Evolutionary conservation across 306 rosid genomes (phyloP), one percentile per base, ranked within the genome.

Genomic region (Castanea crenata): DNA sequence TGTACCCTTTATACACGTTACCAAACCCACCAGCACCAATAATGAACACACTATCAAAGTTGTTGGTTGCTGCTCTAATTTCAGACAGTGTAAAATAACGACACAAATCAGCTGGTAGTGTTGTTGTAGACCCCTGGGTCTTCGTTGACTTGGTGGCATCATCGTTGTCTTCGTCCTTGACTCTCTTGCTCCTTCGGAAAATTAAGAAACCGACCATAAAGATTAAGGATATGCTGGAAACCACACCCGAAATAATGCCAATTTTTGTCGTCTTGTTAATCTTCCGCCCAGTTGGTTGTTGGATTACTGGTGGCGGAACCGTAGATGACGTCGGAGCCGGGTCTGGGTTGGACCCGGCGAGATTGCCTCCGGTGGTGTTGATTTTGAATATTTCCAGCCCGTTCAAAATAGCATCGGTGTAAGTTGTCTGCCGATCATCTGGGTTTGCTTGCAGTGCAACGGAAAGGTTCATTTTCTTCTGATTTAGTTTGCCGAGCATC

Each of bases 1-100:
- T 73, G 56, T 73, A 72, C 21, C 85, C 83, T 75, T 61, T 87
- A 81, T 85, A 87, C 54, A 87, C 91, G 69, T 85, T 85, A 25
- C 91, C 91, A 76, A 87, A 87, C 52, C 91, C 91, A 59, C 91
- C 91, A 64, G 78, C 82, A 1, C 91, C 91, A 61, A 87, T 75
- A 11, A 85, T 75, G 55, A 71, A 83, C 68, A 38, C 87, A 25
- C 80, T 83, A 54, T 70, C 79, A 75, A 87, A 87, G 69, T 85
- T 78, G 75, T 14, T 71, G 32, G 85, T 85, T 6, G 51, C 58
- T 38, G 55, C 56, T 74, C 15, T 80, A 10, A 87, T 87, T n/a
- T 82, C 87, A 18, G 71, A 76, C 20, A 83, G 55, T 16, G 91
- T 76, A 69, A 87, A 85, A 63, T 56, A 79, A 54, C 81, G 16